Evolutionary conservation across 2,329 filamentous ascomycete species (phyloP), one percentile per base, ranked within the genome.

Genomic region (Tolypocladium tropicale): DNA sequence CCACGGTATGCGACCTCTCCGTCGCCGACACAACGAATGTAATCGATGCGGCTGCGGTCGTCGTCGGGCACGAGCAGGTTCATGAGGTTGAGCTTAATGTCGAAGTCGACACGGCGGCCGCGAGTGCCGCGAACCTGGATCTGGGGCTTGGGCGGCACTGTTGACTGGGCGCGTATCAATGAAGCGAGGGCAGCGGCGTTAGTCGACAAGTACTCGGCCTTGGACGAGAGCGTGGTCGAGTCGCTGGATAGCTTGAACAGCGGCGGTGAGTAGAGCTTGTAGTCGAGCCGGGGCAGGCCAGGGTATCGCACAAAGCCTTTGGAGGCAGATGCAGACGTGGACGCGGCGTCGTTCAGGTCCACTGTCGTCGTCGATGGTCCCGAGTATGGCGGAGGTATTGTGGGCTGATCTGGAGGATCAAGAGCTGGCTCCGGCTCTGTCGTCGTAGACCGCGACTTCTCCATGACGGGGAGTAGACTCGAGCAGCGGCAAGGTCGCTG

Each of bases 71-170:
- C 71, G 6, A 83, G 70, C 12, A 82, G 68, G 52, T 67, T 71
- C 76, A 83, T 78, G 21, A 82, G 68, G 63, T 83, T 83, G 46
- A 82, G 67, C 62, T 75, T 77, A 57, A 83, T 65, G 56, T 76
- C 72, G 60, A 83, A 83, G 64, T 82, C 79, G 34, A 77, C 61
- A 59, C 63, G 68, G 56, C 67, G 65, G n/a, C 71, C 69, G 33
- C 74, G 73, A 34, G 67, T 74, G 49, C 80, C 80, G 3, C 69
- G 69, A 54, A 83, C 73, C 54, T 76, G 72, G 25, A 83, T 72
- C 58, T 77, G 72, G 0, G 77, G 79, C 62, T 83, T 83, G 7
- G 80, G 80, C 23, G 80, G 80, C 0, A 83, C 70, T 1, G 75
- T 74, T 16, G 78, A 74, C 55, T 81, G 75, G 34, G 68, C 64